Conservation (phyloP, 2,329 filamentous ascomycete genomes). For the Penicillium sp. region DNA sequence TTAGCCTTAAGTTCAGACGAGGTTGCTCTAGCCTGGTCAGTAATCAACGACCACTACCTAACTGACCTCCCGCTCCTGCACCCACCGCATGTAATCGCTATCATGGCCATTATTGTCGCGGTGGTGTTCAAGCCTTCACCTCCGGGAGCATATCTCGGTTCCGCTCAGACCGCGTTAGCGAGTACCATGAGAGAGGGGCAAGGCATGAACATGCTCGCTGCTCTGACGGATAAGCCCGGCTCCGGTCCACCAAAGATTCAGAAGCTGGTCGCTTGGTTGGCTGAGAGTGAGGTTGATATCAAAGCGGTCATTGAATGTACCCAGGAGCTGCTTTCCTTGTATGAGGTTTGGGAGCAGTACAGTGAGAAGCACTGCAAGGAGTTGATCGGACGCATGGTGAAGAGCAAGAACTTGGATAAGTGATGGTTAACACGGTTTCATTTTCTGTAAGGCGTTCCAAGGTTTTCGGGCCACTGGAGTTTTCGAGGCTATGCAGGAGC, state of each 20-base stretch:
- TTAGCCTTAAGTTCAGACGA: conserved; percentile 76
- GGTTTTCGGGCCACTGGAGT: background rate
- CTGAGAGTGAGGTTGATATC: conserved; percentile 82
- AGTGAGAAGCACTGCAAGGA: conserved; percentile 65
- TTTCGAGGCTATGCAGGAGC: background rate
- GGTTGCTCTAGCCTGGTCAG: conserved; percentile 69
- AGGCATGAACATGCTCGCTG: conserved; percentile 33
- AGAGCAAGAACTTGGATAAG: conserved; percentile 58
- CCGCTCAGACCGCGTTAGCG: conserved; percentile 33
- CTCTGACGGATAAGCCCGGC: conserved; percentile 33
- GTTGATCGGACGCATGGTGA: conserved; percentile 61
- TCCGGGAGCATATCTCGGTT: conserved; percentile 28
- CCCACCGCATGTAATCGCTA: conserved; percentile 82
- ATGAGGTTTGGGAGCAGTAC: conserved; percentile 70
- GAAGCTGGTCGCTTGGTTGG: conserved; percentile 75
- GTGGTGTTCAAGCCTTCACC: conserved; percentile 74
- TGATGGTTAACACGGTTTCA: conserved; percentile 31
- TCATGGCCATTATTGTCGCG: conserved; percentile 79
- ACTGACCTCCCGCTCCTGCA: conserved; percentile 86
- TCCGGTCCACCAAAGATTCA: conserved; percentile 48
- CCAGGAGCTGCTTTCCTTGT: conserved; percentile 87
- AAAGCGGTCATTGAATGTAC: conserved; percentile 83
- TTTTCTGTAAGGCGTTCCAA: background rate
- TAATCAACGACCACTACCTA: conserved; percentile 90
- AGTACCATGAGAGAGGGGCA: conserved; percentile 38